These are phyloP conservation scores for Pythium sp. DNA, from an alignment of 352 stramenopile species.

Conservation along the genomic window DNA sequence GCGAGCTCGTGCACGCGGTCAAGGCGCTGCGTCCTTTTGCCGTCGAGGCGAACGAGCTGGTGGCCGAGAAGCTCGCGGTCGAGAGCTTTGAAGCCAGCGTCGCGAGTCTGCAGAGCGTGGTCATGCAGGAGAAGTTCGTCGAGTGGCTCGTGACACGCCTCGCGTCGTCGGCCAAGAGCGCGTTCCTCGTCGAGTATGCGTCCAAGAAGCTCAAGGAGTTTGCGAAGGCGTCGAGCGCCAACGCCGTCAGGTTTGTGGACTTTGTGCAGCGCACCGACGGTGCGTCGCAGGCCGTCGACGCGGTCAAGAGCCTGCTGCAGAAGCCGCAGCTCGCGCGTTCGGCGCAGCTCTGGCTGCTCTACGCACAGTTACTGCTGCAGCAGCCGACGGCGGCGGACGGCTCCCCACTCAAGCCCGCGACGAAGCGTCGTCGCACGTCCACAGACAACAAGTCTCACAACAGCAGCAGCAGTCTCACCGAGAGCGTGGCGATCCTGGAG, in stretches of 20 bases:
- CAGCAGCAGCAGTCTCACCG: conserved; percentile 23
- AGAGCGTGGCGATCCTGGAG: conserved; percentile 47
- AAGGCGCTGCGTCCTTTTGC: conserved; percentile 54
- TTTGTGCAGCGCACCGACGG: conserved; percentile 70
- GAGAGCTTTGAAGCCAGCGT: conserved; percentile 64
- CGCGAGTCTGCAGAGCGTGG: conserved; percentile 31
- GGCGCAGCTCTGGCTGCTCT: conserved; percentile 60
- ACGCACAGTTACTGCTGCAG: conserved; percentile 72
- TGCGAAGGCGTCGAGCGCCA: conserved; percentile 19
- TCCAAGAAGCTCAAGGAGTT: conserved; percentile 55
- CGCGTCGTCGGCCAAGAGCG: conserved; percentile 34
- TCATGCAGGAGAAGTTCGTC: conserved; percentile 63
- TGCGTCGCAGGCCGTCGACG: conserved; percentile 38
- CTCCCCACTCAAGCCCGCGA: conserved; percentile 12
- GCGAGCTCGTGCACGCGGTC: conserved; percentile 51
- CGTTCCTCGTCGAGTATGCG: conserved; percentile 54
- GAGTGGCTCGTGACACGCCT: conserved; percentile 64
- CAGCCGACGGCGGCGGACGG: conserved; percentile 19
- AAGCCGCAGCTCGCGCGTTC: conserved; percentile 29
- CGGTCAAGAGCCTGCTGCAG: conserved; percentile 41
- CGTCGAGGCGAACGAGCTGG: conserved; percentile 25
- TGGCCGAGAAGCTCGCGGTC: conserved; percentile 48
- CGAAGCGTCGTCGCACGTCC: conserved; percentile 60
- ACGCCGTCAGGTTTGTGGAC: conserved; percentile 63
- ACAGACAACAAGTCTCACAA: conserved; percentile 23